These are phyloP conservation scores for Aureobasidium sp. DNA, from an alignment of 2,329 filamentous ascomycete genomes.

Conservation along the genomic window DNA sequence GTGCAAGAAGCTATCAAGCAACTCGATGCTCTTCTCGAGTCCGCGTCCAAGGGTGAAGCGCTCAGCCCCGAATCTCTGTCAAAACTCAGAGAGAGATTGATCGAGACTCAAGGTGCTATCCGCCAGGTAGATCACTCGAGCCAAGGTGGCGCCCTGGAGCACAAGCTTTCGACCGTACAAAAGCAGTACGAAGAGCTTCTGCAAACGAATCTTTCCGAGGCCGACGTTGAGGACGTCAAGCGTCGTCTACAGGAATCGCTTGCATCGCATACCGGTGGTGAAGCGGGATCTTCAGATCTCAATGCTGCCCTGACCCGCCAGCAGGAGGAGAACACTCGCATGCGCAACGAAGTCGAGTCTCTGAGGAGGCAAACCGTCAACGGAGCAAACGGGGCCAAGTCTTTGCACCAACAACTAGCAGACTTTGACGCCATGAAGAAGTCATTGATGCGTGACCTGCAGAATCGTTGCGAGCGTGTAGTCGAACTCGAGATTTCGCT, in stretches of 20 bases:
- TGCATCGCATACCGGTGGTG: constrained; percentile 59
- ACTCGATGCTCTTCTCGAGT: constrained; percentile 68
- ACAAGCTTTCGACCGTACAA: constrained; percentile 64
- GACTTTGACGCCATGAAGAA: constrained; percentile 99
- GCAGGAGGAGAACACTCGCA: constrained; percentile 69
- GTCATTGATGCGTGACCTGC: constrained; percentile 94
- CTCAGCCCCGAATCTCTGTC: constrained; percentile 75
- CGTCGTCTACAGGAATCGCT: constrained; percentile 68
- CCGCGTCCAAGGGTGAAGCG: constrained; percentile 55
- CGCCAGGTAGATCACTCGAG: constrained; percentile 84
- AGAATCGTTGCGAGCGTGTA: constrained; percentile 93
- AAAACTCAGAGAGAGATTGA: constrained; percentile 64
- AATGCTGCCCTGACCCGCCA: constrained; percentile 68
- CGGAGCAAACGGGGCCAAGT: constrained; percentile 60
- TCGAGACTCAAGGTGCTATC: constrained; percentile 87
- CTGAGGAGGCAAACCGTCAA: constrained; percentile 63
- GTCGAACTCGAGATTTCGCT: constrained; percentile 97
- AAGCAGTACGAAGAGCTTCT: constrained; percentile 77
- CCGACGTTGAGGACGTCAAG: constrained; percentile 79
- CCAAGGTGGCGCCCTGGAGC: constrained; percentile 62
- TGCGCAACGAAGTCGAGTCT: constrained; percentile 73
- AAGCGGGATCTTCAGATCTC: constrained; percentile 57
- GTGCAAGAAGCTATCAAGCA: constrained; percentile 78
- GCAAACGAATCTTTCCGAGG: constrained; percentile 66
- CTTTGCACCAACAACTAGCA: constrained; percentile 91